Conservation (phyloP, 2,329 filamentous ascomycete genomes). For the Claviceps sp. region DNA sequence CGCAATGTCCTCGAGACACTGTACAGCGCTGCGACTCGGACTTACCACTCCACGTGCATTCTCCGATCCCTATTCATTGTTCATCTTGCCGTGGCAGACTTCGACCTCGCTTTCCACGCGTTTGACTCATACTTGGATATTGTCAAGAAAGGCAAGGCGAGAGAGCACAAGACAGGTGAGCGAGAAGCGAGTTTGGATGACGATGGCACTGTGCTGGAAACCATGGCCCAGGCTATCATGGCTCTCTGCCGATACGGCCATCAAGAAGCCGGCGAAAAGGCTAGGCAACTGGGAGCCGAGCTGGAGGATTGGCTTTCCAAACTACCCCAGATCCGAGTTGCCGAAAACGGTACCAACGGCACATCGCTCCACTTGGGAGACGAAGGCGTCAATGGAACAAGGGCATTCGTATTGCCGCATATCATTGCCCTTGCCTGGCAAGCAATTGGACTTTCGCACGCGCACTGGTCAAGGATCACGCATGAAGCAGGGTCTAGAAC, state of each 20-base stretch:
- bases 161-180: conserved; percentile 66
- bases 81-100: conserved; percentile 78
- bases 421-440: conserved; percentile 63
- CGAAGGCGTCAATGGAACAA: conserved; percentile 19
- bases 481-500: conserved; percentile 59
- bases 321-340: conserved; percentile 22
- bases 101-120: conserved; percentile 79
- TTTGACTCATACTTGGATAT: conserved; percentile 89
- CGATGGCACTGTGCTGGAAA: conserved; percentile 63
- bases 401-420: conserved; percentile 38
- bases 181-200: conserved; percentile 60
- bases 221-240: conserved; percentile 66
- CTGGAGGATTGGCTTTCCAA: conserved; percentile 66
- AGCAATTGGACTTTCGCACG: conserved; percentile 72
- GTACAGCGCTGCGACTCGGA: conserved; percentile 83
- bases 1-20: conserved; percentile 73
- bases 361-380: conserved; percentile 17
- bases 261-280: conserved; percentile 62
- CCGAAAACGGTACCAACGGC: conserved; percentile 16
- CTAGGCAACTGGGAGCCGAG: conserved; percentile 53
- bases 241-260: conserved; percentile 75
- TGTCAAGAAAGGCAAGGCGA: conserved; percentile 69
- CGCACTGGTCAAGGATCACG: conserved; percentile 76
- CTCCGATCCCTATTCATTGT: conserved; percentile 77
- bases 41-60: conserved; percentile 87